Evolutionary conservation across 2,329 filamentous ascomycete genomes (phyloP), one percentile per base, ranked within the genome.

Genomic region (Alternaria solani): DNA sequence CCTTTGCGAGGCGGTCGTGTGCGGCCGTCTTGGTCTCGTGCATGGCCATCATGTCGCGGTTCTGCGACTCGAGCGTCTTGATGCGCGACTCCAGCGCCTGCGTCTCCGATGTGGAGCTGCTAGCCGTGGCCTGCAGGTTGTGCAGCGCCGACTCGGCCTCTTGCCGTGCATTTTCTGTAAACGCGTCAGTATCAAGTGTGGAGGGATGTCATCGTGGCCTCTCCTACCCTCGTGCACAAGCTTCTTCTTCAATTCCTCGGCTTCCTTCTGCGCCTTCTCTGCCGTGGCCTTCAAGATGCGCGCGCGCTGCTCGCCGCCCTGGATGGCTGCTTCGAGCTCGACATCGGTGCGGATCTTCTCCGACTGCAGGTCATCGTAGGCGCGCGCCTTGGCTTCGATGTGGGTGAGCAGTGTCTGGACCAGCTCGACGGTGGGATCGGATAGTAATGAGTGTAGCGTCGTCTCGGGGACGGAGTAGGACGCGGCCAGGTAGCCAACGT

Each of bases 321-420:
- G 90, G 48, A 97, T 90, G 18, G 90, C 91, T 78, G 93, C 95
- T 78, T 99, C 95, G 7, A 98, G 86, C 82, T 98, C 94, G 44
- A 99, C 95, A 72, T 97, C 93, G 46, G 92, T 83, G 68, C 92
- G 90, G 44, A 97, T 85, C 81, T 97, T 98, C 66, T 96, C 92
- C 9, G 94, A 90, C 70, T 90, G 92, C 41, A 97, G 81, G 39
- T 89, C 86, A 75, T 97, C 93, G 71, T 88, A 90, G 72, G 97
- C 93, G 71, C 89, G 91, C 36, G 92, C 93, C 78, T 95, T 97
- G 30, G 83, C 82, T 25, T 89, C 86, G 54, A 98, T 87, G 26
- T 91, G 89, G 63, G 87, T 84, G 41, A 99, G 85, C 53, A 99
- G 84, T 42, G 87, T 83, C 59, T 87, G 85, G 66, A 97, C 91